A percentile compares a stretch with the other conserved stretches of the same genome.
These are phyloP conservation scores for Paecilomyces fulvus DNA, from an alignment of 2,329 filamentous ascomycete genomes.

Conservation along the genomic window DNA sequence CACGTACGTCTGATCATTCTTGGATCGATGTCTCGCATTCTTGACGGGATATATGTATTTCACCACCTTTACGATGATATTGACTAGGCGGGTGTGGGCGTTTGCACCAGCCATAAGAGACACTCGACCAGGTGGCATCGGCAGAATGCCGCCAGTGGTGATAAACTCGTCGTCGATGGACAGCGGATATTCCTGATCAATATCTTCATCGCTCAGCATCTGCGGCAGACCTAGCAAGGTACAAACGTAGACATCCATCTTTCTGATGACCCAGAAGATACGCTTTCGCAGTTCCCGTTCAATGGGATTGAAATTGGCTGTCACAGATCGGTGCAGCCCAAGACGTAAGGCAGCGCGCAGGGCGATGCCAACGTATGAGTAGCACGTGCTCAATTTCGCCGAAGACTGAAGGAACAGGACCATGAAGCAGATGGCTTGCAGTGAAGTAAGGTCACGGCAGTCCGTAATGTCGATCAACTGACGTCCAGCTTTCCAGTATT, in stretches of 20 bases:
- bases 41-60: slow-evolving; percentile 58
- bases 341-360: slow-evolving; percentile 67
- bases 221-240: slow-evolving; percentile 41
- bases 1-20: slow-evolving; percentile 48
- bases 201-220: slow-evolving; percentile 43
- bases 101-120: slow-evolving; percentile 54
- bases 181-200: slow-evolving; percentile 41
- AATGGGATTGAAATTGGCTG: slow-evolving; percentile 61
- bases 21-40: slow-evolving; percentile 33
- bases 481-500: slow-evolving; percentile 64
- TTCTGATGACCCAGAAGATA: slow-evolving; percentile 45
- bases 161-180: slow-evolving; percentile 42
- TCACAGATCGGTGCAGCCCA: slow-evolving; percentile 66
- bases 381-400: slow-evolving; percentile 69
- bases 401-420: slow-evolving; percentile 74
- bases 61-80: slow-evolving; percentile 53
- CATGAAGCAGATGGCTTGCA: slow-evolving; percentile 71
- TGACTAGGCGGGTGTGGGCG: slow-evolving; percentile 50
- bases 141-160: slow-evolving; percentile 36
- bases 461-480: slow-evolving; percentile 53
- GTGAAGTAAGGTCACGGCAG: slow-evolving; percentile 63
- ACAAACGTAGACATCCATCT: slow-evolving; percentile 44
- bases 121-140: slow-evolving; percentile 47
- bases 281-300: slow-evolving; percentile 66
- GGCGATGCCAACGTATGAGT: slow-evolving; percentile 71